These are phyloP conservation scores for Dictyostelium firmibasis DNA, from an alignment of 78 protist genomes.

Conservation along the genomic window DNA sequence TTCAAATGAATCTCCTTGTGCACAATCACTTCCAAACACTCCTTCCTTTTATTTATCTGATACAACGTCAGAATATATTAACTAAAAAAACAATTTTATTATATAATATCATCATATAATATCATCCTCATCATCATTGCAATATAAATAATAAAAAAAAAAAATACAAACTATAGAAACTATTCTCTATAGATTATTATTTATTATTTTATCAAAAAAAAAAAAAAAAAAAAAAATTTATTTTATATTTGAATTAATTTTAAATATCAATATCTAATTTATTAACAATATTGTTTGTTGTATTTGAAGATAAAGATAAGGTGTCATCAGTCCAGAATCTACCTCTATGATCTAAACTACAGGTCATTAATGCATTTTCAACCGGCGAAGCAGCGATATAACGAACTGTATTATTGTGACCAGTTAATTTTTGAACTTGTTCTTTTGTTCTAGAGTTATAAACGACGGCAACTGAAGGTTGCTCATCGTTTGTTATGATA, in stretches of 20 bases:
- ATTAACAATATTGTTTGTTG: neutral
- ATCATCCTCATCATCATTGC: too few relatives aligned
- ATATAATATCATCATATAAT: neutral
- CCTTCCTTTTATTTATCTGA: slow-evolving; percentile 26
- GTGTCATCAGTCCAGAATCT: slow-evolving; percentile 82
- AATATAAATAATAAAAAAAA: neutral
- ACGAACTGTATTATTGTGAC: slow-evolving; percentile 78
- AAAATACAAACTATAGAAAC: neutral
- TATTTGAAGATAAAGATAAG: neutral
- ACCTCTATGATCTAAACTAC: slow-evolving; percentile 78
- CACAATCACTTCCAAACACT: slow-evolving; percentile 20
- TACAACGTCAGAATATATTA: neutral
- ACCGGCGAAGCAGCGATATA: slow-evolving; percentile 76
- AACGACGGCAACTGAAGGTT: slow-evolving; percentile 24
- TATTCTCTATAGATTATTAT: neutral
- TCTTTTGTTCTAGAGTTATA: slow-evolving; percentile 78
- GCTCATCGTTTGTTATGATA: slow-evolving; percentile 75
- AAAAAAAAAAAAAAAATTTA: neutral
- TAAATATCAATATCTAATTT: neutral
- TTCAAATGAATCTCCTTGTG: neutral
- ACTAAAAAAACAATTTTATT: neutral
- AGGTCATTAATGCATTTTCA: slow-evolving; percentile 80
- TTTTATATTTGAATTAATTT: neutral
- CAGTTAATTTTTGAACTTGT: slow-evolving; percentile 70
- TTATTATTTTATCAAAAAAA: neutral